These are phyloP conservation scores for Xylaria sp. DNA, from an alignment of 2,329 filamentous ascomycete species.

Conservation along the genomic window DNA sequence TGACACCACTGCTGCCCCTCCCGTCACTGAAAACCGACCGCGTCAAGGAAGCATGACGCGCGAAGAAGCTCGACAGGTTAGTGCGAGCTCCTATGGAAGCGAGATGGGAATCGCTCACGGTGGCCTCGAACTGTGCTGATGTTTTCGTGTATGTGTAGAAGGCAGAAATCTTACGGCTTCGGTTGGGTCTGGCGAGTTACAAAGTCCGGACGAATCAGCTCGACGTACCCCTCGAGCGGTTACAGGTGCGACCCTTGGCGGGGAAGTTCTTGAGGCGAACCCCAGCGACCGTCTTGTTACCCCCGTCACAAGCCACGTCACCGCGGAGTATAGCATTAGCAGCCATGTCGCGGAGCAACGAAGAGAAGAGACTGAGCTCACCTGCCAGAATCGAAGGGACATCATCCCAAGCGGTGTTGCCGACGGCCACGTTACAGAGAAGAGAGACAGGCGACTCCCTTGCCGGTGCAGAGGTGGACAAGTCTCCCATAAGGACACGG, in stretches of 20 bases:
- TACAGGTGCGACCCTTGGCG: slow-evolving; percentile 57
- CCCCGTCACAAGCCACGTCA: slow-evolving; percentile 16
- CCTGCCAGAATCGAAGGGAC: slow-evolving; percentile 15
- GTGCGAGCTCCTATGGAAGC: slow-evolving; percentile 27
- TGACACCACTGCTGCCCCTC: slow-evolving; percentile 20
- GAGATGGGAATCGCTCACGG: neutral
- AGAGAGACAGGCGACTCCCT: slow-evolving; percentile 8
- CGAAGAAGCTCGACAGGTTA: slow-evolving; percentile 64
- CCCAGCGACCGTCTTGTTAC: slow-evolving; percentile 14
- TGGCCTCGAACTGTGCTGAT: slow-evolving; percentile 20
- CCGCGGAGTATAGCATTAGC: slow-evolving; percentile 6
- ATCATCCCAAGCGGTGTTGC: slow-evolving; percentile 10
- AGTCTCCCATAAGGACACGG: slow-evolving; percentile 35
- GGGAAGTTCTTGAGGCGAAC: slow-evolving; percentile 20
- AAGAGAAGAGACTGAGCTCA: slow-evolving; percentile 12
- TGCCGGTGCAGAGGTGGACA: neutral
- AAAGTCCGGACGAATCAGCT: slow-evolving; percentile 80
- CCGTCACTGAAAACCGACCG: slow-evolving; percentile 37
- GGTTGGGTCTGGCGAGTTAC: slow-evolving; percentile 77
- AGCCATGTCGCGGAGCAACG: slow-evolving; percentile 6
- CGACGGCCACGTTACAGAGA: slow-evolving; percentile 24
- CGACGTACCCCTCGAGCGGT: slow-evolving; percentile 69
- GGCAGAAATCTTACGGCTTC: slow-evolving; percentile 72
- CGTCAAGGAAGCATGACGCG: slow-evolving; percentile 55
- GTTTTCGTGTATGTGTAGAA: slow-evolving; percentile 55